Base-by-base conservation (phyloP, 2,329 filamentous ascomycete species). In the Pseudocercospora fuligena region DNA sequence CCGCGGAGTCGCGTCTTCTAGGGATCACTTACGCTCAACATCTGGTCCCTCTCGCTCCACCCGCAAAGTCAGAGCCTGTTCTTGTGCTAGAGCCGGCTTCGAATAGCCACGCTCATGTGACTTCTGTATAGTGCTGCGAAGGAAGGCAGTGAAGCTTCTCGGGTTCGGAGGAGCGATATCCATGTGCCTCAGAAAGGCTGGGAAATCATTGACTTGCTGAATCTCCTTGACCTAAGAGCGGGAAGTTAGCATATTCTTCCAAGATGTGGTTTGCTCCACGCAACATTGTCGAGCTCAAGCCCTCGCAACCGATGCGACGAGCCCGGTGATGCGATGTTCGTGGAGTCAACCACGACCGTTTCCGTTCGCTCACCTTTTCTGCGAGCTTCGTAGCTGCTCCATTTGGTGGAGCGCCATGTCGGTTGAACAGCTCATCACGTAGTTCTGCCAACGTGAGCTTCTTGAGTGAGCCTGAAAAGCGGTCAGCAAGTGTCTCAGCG, bases 81-180 rank as follows among this genome's bases (percentile, higher is more conserved):
- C 63, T 56, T 71, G 72, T 43, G 58, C 61, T 14, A 73, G n/a
- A 9, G 64, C 65, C 70, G 62, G 62, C 58, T 66, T 63, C 2
- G 64, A 69, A 29, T 73, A 73, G 5, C 71, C 72, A 31, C 66
- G 63, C 14, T 66, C 60, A 47, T 72, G 65, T 21, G 66, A 70
- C 3, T 66, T 67, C 11, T 67, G 19, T 5, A 73, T 66, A 14
- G 64, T 59, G 6, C 49, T 33, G 11, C 70, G 63, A 58, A 73
- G 51, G 31, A 71, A 67, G 4, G 25, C 25, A 3, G 68, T 70
- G 60, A 73, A 72, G 14, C 56, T 53, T 16, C 36, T 21, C 33
- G 60, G 58, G 3, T 36, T 51, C 5, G 70, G 69, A 7, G 43
- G 12, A 5, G 36, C 33, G 12, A 72, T 40, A 31, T 65, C 61